A percentile compares a stretch with the other conserved stretches of the same genome.
Evolutionary conservation across 306 rosid genomes (phyloP).

Genomic region (Boehmeria nivea): DNA sequence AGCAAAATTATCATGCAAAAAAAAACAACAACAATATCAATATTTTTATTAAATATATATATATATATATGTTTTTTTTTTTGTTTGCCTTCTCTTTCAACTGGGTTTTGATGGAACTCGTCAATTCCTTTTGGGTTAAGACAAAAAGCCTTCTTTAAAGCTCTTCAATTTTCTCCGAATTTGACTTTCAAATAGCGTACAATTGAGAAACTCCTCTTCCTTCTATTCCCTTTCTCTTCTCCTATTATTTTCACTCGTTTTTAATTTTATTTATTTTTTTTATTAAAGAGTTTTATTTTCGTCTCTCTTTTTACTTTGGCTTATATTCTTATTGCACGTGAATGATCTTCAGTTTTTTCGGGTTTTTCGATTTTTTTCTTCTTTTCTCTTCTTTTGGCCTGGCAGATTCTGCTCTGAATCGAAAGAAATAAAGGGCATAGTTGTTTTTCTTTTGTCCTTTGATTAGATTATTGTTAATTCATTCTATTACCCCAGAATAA

Average conservation of each 20-base stretch:
- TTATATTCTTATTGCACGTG: too few species aligned
- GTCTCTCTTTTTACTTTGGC: not conserved
- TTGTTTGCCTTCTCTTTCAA: constrained; percentile 8
- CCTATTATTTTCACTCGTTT: not conserved
- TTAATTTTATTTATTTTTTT: not conserved
- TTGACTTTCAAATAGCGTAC: constrained; percentile 65
- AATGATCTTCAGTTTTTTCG: constrained; percentile 23
- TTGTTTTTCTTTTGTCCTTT: constrained; percentile 11
- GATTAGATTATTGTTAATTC: constrained; percentile 18
- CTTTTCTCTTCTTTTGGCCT: constrained; percentile 17
- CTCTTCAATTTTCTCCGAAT: constrained; percentile 18
- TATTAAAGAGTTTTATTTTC: not conserved
- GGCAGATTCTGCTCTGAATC: constrained; percentile 29
- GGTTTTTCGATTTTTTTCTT: constrained; percentile 5
- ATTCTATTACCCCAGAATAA: constrained; percentile 14
- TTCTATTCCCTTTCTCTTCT: not conserved
- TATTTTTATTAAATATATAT: not conserved
- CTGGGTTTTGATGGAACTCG: constrained; percentile 42
- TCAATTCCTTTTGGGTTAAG: constrained; percentile 39
- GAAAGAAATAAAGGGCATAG: constrained; percentile 18
- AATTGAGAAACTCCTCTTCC: constrained; percentile 15
- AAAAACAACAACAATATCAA: too few species aligned
- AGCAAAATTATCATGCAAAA: not conserved
- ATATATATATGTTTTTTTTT: not conserved
- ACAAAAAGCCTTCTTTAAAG: constrained; percentile 7